Evolutionary conservation across 768 basidiomycete genomes (phyloP), one percentile per base, ranked within the genome.

Genomic region (Pulveroboletus sp.): DNA sequence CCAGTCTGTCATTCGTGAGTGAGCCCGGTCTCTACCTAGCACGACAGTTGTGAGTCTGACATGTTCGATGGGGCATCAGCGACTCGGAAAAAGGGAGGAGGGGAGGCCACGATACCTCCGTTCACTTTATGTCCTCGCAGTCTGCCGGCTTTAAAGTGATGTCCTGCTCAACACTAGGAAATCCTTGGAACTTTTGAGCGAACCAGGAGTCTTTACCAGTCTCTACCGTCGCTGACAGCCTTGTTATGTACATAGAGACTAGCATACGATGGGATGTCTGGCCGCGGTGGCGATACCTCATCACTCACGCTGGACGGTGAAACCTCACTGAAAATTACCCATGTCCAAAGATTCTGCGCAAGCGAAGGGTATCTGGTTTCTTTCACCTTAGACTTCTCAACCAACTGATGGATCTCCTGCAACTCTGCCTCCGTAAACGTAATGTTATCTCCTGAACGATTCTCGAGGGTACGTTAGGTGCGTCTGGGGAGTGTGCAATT

Each of bases 401-500:
- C 57, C 39, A 73, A 60, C 28, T 66, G 58, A 24, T 71, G 58
- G 35, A 82, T 69, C 45, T 71, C 69, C 43, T 65, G 55, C 41
- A 72, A 38, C 36, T 80, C 81, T 6, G 65, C 64, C 3, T 65
- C 53, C 15, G 70, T 62, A 27, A 83, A 65, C 36, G 58, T 61
- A 39, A 82, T 59, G 32, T 76, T 65, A 30, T 71, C 73, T 0
- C 73, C 75, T n/a, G 60, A 60, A 44, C 74, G 62, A 39, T 77
- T 77, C 57, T 81, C 75, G 27, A 71, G 53, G 17, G 77, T 74
- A 30, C 77, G 69, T 2, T 71, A 62, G 17, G 63, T 60, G 17
- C 65, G 61, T 48, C 66, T 72, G 43, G 12, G 12, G 10, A 11
- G 4, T 3, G 37, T 21, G n/a, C 14, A 11, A 48, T 59, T 30